A percentile compares a stretch with the other conserved stretches of the same genome.
Conservation (phyloP, 495 filamentous ascomycete genomes). For the Lasiosphaeris hirsuta region DNA sequence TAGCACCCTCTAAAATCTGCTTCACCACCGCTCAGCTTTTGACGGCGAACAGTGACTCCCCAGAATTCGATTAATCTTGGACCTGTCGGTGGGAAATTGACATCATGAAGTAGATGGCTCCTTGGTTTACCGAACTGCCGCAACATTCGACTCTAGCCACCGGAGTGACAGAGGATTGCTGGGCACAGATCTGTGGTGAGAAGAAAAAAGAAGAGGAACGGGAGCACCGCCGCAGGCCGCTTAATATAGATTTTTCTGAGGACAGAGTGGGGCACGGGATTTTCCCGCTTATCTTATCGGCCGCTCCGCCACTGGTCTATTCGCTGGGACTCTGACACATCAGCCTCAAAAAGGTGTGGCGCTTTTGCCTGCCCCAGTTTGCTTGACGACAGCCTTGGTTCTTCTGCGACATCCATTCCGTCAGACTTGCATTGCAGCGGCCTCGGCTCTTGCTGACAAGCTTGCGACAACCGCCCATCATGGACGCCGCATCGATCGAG, state of each 20-base stretch:
- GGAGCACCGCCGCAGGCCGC: neutral
- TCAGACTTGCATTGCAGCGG: neutral
- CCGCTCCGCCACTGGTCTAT: neutral
- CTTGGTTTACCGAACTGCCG: slow-evolving; percentile 78
- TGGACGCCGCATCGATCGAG: slow-evolving; percentile 86
- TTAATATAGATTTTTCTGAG: slow-evolving; percentile 28
- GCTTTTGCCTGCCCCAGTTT: slow-evolving; percentile 5
- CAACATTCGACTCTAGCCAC: slow-evolving; percentile 71
- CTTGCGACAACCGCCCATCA: slow-evolving; percentile 26
- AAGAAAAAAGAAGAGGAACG: slow-evolving; percentile 44
- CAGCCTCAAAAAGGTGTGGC: neutral
- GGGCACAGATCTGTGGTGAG: slow-evolving; percentile 75
- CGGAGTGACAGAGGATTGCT: slow-evolving; percentile 60
- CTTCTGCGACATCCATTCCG: neutral
- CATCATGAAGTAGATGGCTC: slow-evolving; percentile 74
- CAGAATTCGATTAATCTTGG: slow-evolving; percentile 64
- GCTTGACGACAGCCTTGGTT: neutral
- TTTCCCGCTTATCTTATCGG: slow-evolving; percentile 29
- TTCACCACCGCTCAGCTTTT: slow-evolving; percentile 48
- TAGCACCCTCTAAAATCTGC: slow-evolving; percentile 62
- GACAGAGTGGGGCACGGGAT: slow-evolving; percentile 21
- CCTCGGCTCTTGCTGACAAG: neutral
- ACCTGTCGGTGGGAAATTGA: slow-evolving; percentile 93
- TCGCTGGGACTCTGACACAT: neutral
- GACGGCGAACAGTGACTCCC: slow-evolving; percentile 63